Percentiles rank a stretch among this genome's conserved stretches.
These are phyloP conservation scores for Zymoseptoria pseudotritici DNA, from an alignment of 2,329 filamentous ascomycete species.

Conservation along the genomic window DNA sequence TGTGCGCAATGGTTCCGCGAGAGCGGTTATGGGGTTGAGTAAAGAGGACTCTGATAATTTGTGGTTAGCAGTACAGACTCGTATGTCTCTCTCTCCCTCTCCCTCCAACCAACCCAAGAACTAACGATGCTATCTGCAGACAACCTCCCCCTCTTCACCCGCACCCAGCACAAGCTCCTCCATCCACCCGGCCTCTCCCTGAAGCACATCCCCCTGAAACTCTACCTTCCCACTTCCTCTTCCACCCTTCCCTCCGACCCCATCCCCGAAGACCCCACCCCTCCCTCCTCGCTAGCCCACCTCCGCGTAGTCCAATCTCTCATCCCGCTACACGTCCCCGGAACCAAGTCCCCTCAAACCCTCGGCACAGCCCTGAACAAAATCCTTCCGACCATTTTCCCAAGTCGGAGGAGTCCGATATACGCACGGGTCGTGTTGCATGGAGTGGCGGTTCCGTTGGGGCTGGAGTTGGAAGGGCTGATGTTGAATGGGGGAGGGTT, in stretches of 20 bases:
- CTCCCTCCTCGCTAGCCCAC: slow-evolving; percentile 25
- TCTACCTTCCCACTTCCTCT: slow-evolving; percentile 64
- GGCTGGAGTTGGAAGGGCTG: slow-evolving; percentile 71
- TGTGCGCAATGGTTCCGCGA: slow-evolving; percentile 77
- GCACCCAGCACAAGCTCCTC: slow-evolving; percentile 69
- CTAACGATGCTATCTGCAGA: too few species aligned
- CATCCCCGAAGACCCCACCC: slow-evolving; percentile 22
- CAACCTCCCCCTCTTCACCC: slow-evolving; percentile 65
- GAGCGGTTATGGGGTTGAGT: slow-evolving; percentile 81
- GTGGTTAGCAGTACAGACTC: slow-evolving; percentile 72
- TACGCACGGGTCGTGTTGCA: slow-evolving; percentile 80
- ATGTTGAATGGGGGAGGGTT: slow-evolving; percentile 70
- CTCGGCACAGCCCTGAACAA: slow-evolving; percentile 70
- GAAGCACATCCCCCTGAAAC: slow-evolving; percentile 74
- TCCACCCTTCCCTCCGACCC: slow-evolving; percentile 20
- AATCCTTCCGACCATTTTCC: slow-evolving; percentile 75
- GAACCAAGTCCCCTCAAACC: slow-evolving; percentile 51
- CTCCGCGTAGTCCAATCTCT: slow-evolving; percentile 61
- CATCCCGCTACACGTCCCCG: slow-evolving; percentile 45
- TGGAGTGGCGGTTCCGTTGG: slow-evolving; percentile 74
- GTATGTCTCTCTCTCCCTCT: slow-evolving; percentile 36
- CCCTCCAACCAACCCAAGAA: slow-evolving; percentile 1
- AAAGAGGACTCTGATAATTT: slow-evolving; percentile 75
- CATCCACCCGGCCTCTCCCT: slow-evolving; percentile 64
- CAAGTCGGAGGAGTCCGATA: slow-evolving; percentile 74